These are phyloP conservation scores for Zangia roseola DNA, from an alignment of 768 basidiomycete genomes.

Conservation along the genomic window DNA sequence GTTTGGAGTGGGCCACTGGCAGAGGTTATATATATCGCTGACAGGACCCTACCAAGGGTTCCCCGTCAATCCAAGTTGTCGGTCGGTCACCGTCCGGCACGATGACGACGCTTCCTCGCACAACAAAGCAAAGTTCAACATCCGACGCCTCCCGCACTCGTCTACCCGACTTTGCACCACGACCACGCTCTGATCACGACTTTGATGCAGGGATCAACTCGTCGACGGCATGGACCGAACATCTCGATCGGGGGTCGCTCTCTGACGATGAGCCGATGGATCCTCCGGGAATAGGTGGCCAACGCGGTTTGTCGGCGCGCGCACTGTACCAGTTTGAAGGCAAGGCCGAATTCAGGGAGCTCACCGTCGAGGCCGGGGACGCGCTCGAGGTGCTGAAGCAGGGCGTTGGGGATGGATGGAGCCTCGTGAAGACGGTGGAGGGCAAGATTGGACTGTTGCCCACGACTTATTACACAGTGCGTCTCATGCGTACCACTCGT, in stretches of 20 bases:
- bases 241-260: constrained; percentile 44
- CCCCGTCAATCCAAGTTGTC: no score
- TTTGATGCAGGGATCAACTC: constrained; percentile 81
- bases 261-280: constrained; percentile 53
- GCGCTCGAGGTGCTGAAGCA: constrained; percentile 69
- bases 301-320: constrained; percentile 52
- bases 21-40: constrained; percentile 5
- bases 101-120: constrained; percentile 40
- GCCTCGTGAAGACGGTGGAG: constrained; percentile 57
- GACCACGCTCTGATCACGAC: constrained; percentile 32
- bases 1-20: constrained; percentile 1
- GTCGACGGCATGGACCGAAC: constrained; percentile 74
- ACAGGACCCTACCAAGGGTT: no score
- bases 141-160: not conserved
- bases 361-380: constrained; percentile 67
- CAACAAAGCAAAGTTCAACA: constrained; percentile 26
- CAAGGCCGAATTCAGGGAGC: constrained; percentile 71
- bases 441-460: constrained; percentile 71
- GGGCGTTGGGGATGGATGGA: constrained; percentile 78
- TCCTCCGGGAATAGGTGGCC: constrained; percentile 32
- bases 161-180: constrained; percentile 26
- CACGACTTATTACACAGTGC: constrained; percentile 68
- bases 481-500: constrained; percentile 15
- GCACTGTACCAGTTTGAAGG: constrained; percentile 76
- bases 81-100: not conserved